phyloP scores from a whole-genome alignment of 495 filamentous ascomycete genomes.

The Daldinia vernicosa region DNA sequence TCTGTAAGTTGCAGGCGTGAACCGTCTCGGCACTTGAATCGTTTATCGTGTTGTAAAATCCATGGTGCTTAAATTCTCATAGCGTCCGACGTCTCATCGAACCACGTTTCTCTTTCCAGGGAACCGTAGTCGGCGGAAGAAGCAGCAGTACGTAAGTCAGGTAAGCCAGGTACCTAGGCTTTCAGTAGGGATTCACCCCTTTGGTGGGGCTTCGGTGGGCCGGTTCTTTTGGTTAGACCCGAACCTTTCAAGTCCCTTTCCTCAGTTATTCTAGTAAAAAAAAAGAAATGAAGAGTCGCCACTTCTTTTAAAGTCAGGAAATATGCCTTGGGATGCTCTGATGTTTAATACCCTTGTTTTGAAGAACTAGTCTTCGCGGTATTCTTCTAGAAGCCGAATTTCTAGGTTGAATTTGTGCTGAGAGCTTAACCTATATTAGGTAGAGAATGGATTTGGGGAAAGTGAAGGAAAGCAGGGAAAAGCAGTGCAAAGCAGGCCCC shows the following conservation, averaged over 20 bases:
- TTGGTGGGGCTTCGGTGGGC: constrained; percentile 22
- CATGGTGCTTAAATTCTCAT: neutral
- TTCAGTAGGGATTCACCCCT: constrained; percentile 1
- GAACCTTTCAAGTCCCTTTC: too few relatives aligned
- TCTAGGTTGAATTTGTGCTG: neutral
- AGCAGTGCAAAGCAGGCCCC: neutral
- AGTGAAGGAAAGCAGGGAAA: neutral
- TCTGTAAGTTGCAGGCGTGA: neutral
- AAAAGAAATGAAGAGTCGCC: constrained; percentile 3
- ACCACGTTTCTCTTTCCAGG: constrained; percentile 1
- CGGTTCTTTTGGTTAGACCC: constrained; percentile 18
- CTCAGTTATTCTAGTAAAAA: neutral
- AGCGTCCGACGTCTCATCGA: neutral
- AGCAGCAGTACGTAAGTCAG: neutral
- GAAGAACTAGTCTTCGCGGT: neutral
- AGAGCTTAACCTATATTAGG: too few relatives aligned
- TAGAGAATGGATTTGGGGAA: constrained; percentile 11
- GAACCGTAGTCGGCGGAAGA: neutral
- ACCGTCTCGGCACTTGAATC: neutral
- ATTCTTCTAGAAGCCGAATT: constrained; percentile 12
- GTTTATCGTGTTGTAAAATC: neutral
- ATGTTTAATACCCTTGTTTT: neutral
- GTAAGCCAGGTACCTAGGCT: neutral
- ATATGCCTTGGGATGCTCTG: constrained; percentile 12
- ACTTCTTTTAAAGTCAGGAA: neutral